Evolutionary conservation across 495 filamentous ascomycete species (phyloP).

Genomic region (Xylaria intraflava): DNA sequence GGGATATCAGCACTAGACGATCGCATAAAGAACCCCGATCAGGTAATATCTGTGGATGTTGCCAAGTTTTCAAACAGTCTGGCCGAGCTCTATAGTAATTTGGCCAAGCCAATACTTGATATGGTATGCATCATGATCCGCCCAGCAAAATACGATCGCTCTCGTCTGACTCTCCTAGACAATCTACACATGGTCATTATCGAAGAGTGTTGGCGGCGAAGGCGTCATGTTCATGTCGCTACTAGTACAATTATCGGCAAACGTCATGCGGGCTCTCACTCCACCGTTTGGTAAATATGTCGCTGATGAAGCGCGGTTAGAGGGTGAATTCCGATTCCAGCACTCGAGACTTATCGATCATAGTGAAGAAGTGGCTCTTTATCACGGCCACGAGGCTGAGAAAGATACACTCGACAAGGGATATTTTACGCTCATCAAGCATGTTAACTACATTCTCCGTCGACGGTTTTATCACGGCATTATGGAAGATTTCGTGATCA

Average conservation of each 20-base stretch:
- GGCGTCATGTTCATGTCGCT: conserved; percentile 90
- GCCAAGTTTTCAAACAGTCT: conserved; percentile 92
- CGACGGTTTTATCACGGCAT: conserved; percentile 89
- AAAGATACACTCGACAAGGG: conserved; percentile 97
- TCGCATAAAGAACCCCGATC: conserved; percentile 96
- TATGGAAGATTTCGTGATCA: conserved; percentile 99
- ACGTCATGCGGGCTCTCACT: conserved; percentile 87
- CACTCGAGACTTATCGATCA: conserved; percentile 93
- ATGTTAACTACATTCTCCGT: conserved; percentile 91
- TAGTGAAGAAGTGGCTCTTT: conserved; percentile 88
- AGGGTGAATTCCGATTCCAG: conserved; percentile 94
- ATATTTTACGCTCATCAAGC: conserved; percentile 97
- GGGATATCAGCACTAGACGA: conserved; percentile 92
- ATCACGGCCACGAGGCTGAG: conserved; percentile 88
- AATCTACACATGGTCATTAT: conserved; percentile 92
- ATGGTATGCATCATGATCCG: conserved; percentile 49
- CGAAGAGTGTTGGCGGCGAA: conserved; percentile 88
- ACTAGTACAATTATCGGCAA: conserved; percentile 85
- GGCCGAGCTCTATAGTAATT: conserved; percentile 90
- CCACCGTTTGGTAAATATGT: conserved; percentile 99
- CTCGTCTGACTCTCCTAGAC: conserved; percentile 30
- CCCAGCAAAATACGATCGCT: neutral
- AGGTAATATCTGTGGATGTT: conserved; percentile 93
- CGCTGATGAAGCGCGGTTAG: conserved; percentile 87
- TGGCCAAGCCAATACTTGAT: conserved; percentile 92